These are phyloP conservation scores for Lathyrus oleraceus DNA, from an alignment of 306 rosid genomes.

Conservation along the genomic window DNA sequence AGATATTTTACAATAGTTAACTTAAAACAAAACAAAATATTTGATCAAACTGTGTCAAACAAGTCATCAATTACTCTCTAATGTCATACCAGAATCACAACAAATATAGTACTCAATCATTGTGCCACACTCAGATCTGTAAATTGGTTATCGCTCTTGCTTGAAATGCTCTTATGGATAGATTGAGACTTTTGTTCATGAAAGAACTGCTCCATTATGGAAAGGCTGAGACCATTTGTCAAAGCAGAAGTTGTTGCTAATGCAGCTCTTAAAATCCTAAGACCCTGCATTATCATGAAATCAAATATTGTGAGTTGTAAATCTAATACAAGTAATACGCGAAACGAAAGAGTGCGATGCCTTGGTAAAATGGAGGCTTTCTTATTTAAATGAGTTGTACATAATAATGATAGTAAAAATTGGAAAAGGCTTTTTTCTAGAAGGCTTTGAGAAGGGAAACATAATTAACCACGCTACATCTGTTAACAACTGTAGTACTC, in stretches of 20 bases:
- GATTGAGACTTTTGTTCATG: neutral
- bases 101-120: neutral
- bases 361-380: no score
- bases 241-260: slow-evolving; percentile 9
- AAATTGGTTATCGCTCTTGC: no score
- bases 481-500: no score
- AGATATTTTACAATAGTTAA: no score
- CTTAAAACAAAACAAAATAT: neutral
- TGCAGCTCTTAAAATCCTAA: slow-evolving; percentile 14
- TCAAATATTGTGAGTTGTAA: neutral
- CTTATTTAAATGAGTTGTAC: no score
- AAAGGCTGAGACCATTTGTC: neutral
- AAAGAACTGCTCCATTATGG: neutral
- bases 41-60: neutral
- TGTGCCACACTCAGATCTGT: no score
- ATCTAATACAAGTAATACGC: neutral
- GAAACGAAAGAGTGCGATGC: no score
- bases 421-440: no score
- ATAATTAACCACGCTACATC: no score
- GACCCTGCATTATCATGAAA: neutral
- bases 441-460: no score
- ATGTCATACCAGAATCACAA: neutral
- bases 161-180: no score
- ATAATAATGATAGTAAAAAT: no score
- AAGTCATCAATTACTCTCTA: neutral